Percentiles rank a stretch among this genome's conserved stretches.
These are phyloP conservation scores for Neoconidiobolus thromboides DNA, from an alignment of 371 early-diverging fungal species.

Conservation along the genomic window DNA sequence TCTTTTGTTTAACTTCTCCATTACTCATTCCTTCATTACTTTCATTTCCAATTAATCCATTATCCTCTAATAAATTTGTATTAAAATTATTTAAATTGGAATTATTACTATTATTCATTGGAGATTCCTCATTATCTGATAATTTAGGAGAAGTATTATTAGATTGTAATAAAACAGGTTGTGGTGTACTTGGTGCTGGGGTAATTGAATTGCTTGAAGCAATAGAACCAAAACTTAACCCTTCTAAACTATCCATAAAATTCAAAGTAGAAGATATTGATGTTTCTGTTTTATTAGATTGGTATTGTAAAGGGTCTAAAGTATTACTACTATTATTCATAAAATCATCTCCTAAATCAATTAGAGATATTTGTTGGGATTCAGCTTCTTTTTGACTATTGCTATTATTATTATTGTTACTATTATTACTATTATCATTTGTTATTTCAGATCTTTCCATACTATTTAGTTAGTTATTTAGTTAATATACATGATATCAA, in stretches of 20 bases:
- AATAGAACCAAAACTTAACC: neutral
- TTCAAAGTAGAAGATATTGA: neutral
- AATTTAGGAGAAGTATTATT: neutral
- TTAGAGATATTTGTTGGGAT: neutral
- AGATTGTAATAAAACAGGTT: slow-evolving; percentile 1
- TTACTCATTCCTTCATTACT: too few relatives aligned
- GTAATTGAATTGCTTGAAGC: neutral
- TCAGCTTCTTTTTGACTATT: neutral
- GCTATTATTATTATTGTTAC: too few relatives aligned
- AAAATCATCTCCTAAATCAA: slow-evolving; percentile 2
- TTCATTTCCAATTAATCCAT: too few relatives aligned
- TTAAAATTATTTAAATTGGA: too few relatives aligned
- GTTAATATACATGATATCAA: too few relatives aligned
- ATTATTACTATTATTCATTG: too few relatives aligned
- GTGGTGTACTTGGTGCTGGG: neutral
- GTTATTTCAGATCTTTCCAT: too few relatives aligned
- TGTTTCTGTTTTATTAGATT: neutral
- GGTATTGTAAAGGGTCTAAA: neutral
- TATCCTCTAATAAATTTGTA: too few relatives aligned
- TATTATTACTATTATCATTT: too few relatives aligned
- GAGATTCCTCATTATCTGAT: too few relatives aligned
- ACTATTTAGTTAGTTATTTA: too few relatives aligned
- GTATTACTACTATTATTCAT: neutral
- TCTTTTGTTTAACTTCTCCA: too few relatives aligned
- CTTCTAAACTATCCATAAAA: neutral